Evolutionary conservation across 306 rosid genomes (phyloP).

Genomic region (Elaeagnus macrophylla): DNA sequence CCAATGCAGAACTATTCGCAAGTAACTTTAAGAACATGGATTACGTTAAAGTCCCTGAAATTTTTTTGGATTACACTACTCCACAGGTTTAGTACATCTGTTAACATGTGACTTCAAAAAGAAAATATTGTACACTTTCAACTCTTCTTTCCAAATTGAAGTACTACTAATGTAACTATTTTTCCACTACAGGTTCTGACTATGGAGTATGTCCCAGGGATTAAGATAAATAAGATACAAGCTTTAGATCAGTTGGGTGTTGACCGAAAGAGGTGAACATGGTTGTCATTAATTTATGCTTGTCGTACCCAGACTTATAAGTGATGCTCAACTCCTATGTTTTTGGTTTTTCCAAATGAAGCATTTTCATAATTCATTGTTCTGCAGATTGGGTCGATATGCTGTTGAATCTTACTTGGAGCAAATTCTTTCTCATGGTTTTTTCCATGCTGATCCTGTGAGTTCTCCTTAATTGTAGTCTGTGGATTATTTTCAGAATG

Average conservation of each 20-base stretch:
- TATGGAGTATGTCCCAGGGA: slow-evolving; percentile 99
- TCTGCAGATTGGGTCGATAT: slow-evolving; percentile 74
- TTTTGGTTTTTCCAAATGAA: slow-evolving; percentile 4
- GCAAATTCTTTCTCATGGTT: slow-evolving; percentile 95
- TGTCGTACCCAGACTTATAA: slow-evolving; percentile 5
- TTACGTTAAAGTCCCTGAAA: slow-evolving; percentile 86
- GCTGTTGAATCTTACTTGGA: slow-evolving; percentile 99
- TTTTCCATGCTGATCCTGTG: slow-evolving; percentile 99
- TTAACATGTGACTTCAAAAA: slow-evolving; percentile 10
- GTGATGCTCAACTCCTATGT: slow-evolving; percentile 14
- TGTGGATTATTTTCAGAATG: background rate
- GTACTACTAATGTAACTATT: slow-evolving; percentile 6
- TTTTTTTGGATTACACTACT: slow-evolving; percentile 85
- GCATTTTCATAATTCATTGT: slow-evolving; percentile 11
- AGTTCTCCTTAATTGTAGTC: slow-evolving; percentile 29
- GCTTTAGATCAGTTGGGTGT: slow-evolving; percentile 95
- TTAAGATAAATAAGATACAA: slow-evolving; percentile 87
- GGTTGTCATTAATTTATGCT: background rate
- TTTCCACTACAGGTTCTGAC: slow-evolving; percentile 64
- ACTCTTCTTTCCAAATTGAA: background rate
- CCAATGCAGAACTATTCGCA: slow-evolving; percentile 80
- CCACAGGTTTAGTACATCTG: slow-evolving; percentile 58
- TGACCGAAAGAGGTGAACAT: slow-evolving; percentile 70
- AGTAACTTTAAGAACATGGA: slow-evolving; percentile 78
- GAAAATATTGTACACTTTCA: slow-evolving; percentile 6